These are phyloP conservation scores for Caloboletus inedulis DNA, from an alignment of 1,284 basidiomycete species.

Conservation along the genomic window DNA sequence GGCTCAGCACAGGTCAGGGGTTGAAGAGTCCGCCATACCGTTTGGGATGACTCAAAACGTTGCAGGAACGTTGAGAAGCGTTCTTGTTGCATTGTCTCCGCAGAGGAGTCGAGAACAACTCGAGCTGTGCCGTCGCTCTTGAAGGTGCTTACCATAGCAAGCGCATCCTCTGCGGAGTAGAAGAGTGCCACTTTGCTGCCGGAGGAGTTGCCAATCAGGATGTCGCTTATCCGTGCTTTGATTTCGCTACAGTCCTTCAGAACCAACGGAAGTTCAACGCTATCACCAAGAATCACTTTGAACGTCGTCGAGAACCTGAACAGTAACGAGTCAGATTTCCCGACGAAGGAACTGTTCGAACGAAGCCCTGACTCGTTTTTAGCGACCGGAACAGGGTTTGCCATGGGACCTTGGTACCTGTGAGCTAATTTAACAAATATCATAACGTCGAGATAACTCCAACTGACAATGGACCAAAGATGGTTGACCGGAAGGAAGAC, in stretches of 20 bases:
- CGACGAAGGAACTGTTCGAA: neutral
- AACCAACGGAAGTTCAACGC: slow-evolving; percentile 33
- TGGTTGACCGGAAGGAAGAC: slow-evolving; percentile 39
- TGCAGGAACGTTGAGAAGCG: slow-evolving; percentile 44
- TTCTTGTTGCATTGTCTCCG: slow-evolving; percentile 38
- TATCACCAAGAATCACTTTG: slow-evolving; percentile 31
- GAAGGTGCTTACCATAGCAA: slow-evolving; percentile 47
- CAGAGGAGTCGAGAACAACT: slow-evolving; percentile 38
- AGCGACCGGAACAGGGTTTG: neutral
- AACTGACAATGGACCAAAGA: slow-evolving; percentile 57
- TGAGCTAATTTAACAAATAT: slow-evolving; percentile 11
- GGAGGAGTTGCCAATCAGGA: slow-evolving; percentile 35
- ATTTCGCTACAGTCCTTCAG: slow-evolving; percentile 39
- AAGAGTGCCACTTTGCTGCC: slow-evolving; percentile 53
- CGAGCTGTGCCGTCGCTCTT: slow-evolving; percentile 50
- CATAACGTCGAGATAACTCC: neutral
- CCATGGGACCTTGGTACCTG: slow-evolving; percentile 29
- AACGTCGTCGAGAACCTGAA: slow-evolving; percentile 27
- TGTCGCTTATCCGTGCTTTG: slow-evolving; percentile 32
- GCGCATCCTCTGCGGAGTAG: slow-evolving; percentile 43
- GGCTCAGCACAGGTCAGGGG: slow-evolving; percentile 10
- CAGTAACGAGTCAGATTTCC: slow-evolving; percentile 5
- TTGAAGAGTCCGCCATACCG: slow-evolving; percentile 40
- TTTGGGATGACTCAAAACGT: slow-evolving; percentile 47
- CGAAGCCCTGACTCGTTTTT: slow-evolving; percentile 24